Evolutionary conservation across 495 filamentous ascomycete species (phyloP), one percentile per base, ranked within the genome.

Genomic region (Penicillium antarcticum): DNA sequence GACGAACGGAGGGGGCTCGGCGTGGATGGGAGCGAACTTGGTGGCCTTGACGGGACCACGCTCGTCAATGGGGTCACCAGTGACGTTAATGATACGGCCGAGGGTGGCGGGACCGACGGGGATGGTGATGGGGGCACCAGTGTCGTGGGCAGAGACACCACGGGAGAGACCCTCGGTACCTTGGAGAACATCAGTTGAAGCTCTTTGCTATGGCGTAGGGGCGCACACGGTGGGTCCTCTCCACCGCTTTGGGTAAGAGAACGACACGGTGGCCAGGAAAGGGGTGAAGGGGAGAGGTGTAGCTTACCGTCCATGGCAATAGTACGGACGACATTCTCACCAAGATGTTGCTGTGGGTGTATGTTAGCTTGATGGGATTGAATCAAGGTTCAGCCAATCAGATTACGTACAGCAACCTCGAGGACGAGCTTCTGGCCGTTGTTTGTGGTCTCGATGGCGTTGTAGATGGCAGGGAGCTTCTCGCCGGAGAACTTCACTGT

Each of bases 21-120:
- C 85, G 84, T 98, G 94, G 66, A 98, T 98, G 57, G 94, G 89
- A 31, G 83, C 75, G 68, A 73, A 80, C 84, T 92, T 92, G 72
- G 81, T 81, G 65, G 85, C 79, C 84, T 97, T 96, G 83, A 98
- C 88, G 60, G 92, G 92, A 49, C 94, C 94, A 80, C 95, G 91
- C 83, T 97, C 94, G 70, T 98, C 94, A 80, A 98, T 97, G 69
- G 94, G 95, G 77, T 98, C 91, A 82, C 94, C 94, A 80, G 94
- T 98, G 78, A 98, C 94, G 84, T 98, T 98, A 81, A 98, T 91
- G 83, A 98, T 98, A 85, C 94, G 94, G 66, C 94, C 94, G 57
- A 98, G 88, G 47, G 92, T 96, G 68, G 82, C 91, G 64, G 84
- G 83, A 68, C 94, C 94, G 80, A 98, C 94, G 68, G 94, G 94